These are phyloP conservation scores for Cyberlindnera sargentensis DNA, from an alignment of 805 yeast genomes.

Conservation along the genomic window DNA sequence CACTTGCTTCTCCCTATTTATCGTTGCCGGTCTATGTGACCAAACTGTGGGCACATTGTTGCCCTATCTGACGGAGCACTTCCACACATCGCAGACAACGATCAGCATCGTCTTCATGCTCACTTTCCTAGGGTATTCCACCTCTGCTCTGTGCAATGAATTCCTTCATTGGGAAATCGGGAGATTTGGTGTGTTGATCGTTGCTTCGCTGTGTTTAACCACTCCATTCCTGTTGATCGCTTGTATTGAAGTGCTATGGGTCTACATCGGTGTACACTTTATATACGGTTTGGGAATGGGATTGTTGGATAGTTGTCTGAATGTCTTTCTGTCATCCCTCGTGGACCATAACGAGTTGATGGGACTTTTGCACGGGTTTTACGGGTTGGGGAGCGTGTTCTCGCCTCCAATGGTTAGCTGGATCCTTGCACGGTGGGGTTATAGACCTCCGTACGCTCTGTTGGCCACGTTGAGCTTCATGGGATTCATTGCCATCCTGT, in stretches of 20 bases:
- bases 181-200: conserved; percentile 34
- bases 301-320: conserved; percentile 45
- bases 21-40: conserved; percentile 49
- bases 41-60: conserved; percentile 56
- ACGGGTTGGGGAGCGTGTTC: conserved; percentile 67
- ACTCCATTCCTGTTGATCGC: conserved; percentile 30
- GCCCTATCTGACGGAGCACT: conserved; percentile 42
- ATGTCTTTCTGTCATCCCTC: conserved; percentile 40
- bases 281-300: conserved; percentile 53
- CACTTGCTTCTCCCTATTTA: conserved; percentile 32
- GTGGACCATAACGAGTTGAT: conserved; percentile 49
- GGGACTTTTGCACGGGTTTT: conserved; percentile 60
- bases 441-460: conserved; percentile 5
- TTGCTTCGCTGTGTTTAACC: conserved; percentile 31
- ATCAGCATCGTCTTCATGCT: conserved; percentile 45
- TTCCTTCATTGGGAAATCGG: conserved; percentile 38
- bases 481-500: conserved; percentile 24
- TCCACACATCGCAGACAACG: conserved; percentile 39
- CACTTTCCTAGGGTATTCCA: conserved; percentile 47
- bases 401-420: conserved; percentile 59
- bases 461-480: conserved; percentile 10
- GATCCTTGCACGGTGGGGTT: conserved; percentile 25
- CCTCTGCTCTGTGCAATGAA: conserved; percentile 44
- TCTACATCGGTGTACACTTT: conserved; percentile 34
- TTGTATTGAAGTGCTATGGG: conserved; percentile 31